Evolutionary conservation across 2,329 filamentous ascomycete species (phyloP), one percentile per base, ranked within the genome.

Genomic region (Dactylellina leptospora): DNA sequence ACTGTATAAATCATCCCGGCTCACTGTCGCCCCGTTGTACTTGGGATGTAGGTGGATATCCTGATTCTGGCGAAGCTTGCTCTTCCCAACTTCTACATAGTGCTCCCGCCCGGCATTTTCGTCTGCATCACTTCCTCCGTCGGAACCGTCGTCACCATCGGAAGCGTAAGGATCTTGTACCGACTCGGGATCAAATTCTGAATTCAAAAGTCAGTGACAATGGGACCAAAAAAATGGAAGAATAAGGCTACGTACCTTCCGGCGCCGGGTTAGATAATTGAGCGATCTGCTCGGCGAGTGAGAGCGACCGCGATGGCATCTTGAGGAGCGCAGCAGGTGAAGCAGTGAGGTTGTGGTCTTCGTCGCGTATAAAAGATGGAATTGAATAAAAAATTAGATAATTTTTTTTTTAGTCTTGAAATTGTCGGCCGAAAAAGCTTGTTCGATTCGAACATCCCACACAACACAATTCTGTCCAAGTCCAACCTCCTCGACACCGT

Each of bases 1-100:
- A 18, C 82, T 82, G 1, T 88, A 84, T 13, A 92, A 81, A 10
- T 85, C 87, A 45, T 87, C 82, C 63, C 93, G 86, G 75, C 88
- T 92, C 33, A 97, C 85, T 50, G 86, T 86, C 16, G 90, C 85
- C 9, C 93, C 93, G 74, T 87, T 84, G 80, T 97, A 97, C 78
- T 91, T 86, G 11, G 89, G 88, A 0, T 92, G 93, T 1, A 97
- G 83, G 0, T 86, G 81, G 16, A 88, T 28, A 22, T 85, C 84
- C 30, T 91, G 87, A 66, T 87, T 87, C 78, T 91, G 88, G 74
- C 92, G 87, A 75, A 97, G 82, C 79, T 90, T 93, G 81, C 90
- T 95, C 83, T 93, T 95, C 18, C 88, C 90, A 28, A 96, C 91
- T 56, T 85, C 81, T 44, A 90, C 85, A 78, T 97, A 97, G 79